phyloP scores from a whole-genome alignment of 1,284 basidiomycete genomes.

The Malassezia pachydermatis region DNA sequence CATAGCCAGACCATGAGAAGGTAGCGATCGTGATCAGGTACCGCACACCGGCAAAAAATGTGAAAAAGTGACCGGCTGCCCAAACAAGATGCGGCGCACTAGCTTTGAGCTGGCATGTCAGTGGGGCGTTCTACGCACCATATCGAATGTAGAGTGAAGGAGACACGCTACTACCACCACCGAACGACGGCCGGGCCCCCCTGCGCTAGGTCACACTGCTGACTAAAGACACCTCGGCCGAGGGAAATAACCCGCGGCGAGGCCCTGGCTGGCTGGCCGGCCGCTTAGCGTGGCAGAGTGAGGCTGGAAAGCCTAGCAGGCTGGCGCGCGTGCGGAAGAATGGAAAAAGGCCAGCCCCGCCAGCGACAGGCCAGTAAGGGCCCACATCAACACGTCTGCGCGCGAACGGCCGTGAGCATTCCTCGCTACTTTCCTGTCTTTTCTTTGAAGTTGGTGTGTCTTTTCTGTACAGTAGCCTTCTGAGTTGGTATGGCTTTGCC shows the following conservation, averaged over 20 bases:
- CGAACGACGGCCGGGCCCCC: too few relatives aligned
- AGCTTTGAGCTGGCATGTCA: constrained; percentile 14
- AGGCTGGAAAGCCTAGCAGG: neutral
- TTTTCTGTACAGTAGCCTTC: too few relatives aligned
- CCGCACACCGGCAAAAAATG: constrained; percentile 42
- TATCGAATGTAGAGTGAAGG: too few relatives aligned
- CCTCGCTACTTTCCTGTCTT: too few relatives aligned
- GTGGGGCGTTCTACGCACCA: constrained; percentile 3
- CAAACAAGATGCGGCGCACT: constrained; percentile 46
- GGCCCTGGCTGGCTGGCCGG: too few relatives aligned
- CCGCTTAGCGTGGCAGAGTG: too few relatives aligned
- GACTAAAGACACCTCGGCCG: too few relatives aligned
- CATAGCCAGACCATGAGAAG: constrained; percentile 26
- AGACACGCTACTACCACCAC: too few relatives aligned
- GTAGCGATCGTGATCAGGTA: constrained; percentile 34
- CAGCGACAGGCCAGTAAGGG: neutral
- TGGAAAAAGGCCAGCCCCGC: neutral
- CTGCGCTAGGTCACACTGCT: too few relatives aligned
- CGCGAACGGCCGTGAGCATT: too few relatives aligned
- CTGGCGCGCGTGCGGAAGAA: neutral
- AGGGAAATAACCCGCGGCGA: too few relatives aligned
- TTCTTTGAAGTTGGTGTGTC: too few relatives aligned
- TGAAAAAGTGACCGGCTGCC: constrained; percentile 46
- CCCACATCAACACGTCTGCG: neutral
- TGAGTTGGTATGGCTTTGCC: constrained; percentile 19